A percentile compares a stretch with the other conserved stretches of the same genome.
Evolutionary conservation across 371 early-diverging fungal species (phyloP).

Genomic region (Rhizomucor pusillus): DNA sequence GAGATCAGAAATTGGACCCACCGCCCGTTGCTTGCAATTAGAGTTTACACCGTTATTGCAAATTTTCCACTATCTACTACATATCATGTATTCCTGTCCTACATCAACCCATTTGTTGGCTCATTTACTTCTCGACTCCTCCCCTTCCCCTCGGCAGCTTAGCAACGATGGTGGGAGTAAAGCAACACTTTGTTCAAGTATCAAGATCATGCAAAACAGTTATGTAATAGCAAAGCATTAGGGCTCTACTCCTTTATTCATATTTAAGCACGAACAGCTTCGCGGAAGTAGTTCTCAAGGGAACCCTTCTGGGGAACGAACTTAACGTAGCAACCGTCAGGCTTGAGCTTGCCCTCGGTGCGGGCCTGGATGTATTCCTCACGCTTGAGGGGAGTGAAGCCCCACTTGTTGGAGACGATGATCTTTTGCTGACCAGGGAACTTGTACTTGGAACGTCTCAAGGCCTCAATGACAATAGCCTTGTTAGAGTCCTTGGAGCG

Average conservation of each 20-base stretch:
- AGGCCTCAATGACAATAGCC: constrained; percentile 95
- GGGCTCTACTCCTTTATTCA: too few species aligned
- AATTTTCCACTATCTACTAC: too few species aligned
- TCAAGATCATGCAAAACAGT: too few species aligned
- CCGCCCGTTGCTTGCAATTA: too few species aligned
- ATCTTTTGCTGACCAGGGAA: constrained; percentile 99
- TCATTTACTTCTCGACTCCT: not conserved
- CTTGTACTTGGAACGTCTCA: constrained; percentile 98
- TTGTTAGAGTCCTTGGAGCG: constrained; percentile 98
- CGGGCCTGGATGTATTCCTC: constrained; percentile 90
- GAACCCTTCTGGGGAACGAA: constrained; percentile 91
- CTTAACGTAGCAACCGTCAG: constrained; percentile 98
- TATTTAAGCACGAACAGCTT: constrained; percentile 30
- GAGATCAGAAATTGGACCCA: too few species aligned
- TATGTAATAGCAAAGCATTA: not conserved
- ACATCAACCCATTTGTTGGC: not conserved
- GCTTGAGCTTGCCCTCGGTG: constrained; percentile 79
- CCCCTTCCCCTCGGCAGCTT: not conserved
- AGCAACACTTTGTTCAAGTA: too few species aligned
- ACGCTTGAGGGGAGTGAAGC: constrained; percentile 98
- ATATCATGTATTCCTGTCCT: not conserved
- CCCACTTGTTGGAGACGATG: constrained; percentile 99
- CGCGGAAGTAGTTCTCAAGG: constrained; percentile 60
- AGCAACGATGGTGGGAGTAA: not conserved
- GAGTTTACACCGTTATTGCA: too few species aligned